Evolutionary conservation across 1,284 basidiomycete species (phyloP), one percentile per base, ranked within the genome.

Genomic region (Fomitopsis palustris): DNA sequence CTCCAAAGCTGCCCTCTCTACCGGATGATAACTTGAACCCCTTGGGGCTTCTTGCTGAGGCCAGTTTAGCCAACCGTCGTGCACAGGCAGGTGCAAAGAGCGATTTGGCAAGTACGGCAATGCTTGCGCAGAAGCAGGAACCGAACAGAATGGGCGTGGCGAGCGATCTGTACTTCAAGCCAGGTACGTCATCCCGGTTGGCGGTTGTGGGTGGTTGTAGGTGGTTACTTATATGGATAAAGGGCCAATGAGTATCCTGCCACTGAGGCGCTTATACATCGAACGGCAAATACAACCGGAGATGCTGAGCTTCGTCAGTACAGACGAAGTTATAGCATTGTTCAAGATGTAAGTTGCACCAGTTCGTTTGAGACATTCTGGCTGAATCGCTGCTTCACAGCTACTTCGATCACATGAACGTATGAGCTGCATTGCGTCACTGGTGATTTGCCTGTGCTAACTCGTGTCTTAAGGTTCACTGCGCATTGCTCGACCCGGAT

Each of bases 11-110:
- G 7, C 93, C 96, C 65, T 93, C 87, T 0, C 77, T 98, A 4
- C 95, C 95, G 0, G 95, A 97, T 72, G 96, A 96, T 67, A 81
- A 90, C 0, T 77, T 97, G 23, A 96, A 96, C 60, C 95, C 95
- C 1, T 78, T 97, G 8, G 95, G 95, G 6, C 78, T 98, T 0
- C 80, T 97, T 16, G 95, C 93, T 0, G 95, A 97, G 73, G 93
- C 95, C 0, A 94, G 91, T 69, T 76, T 97, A 19, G 92, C 93
- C 7, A 96, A 96, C 69, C 85, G 91, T 0, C 82, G 86, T 38
- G 84, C 84, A 1, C 72, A 76, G 53, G 70, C 72, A 3, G 66
- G 67, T 21, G 56, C 68, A 14, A 63, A 70, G 53, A 59, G 68
- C 4, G 61, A 61, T 4, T 49, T 54, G 21, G 43, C 55, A 12